phyloP scores from a whole-genome alignment of 495 filamentous ascomycete species.

The Penicillium coprophilum region DNA sequence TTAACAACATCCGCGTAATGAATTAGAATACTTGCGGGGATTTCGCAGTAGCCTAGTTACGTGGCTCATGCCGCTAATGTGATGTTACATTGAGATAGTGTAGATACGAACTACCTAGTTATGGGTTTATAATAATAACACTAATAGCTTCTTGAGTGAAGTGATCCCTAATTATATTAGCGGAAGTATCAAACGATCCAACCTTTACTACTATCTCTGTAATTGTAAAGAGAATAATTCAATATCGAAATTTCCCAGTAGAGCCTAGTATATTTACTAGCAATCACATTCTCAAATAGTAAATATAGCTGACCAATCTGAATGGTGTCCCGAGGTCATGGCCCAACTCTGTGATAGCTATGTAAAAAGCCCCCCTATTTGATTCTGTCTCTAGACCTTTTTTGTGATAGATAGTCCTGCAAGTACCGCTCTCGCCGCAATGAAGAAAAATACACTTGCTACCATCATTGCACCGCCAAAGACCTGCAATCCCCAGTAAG shows the following conservation, averaged over 20 bases:
- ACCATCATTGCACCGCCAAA: constrained; percentile 19
- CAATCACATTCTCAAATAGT: neutral
- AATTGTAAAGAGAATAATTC: neutral
- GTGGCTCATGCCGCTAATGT: neutral
- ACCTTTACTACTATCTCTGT: too few species aligned
- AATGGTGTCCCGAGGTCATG: constrained; percentile 2
- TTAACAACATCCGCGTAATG: neutral
- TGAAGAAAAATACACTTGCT: constrained; percentile 14
- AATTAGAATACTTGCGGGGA: neutral
- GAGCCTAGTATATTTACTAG: neutral
- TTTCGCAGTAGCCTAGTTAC: neutral
- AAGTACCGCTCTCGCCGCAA: constrained; percentile 6
- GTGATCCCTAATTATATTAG: neutral
- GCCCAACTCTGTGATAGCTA: constrained; percentile 3
- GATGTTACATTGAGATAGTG: constrained; percentile 1
- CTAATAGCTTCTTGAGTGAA: neutral
- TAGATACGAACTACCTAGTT: neutral
- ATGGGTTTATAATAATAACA: neutral
- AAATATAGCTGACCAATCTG: neutral
- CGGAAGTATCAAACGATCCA: too few species aligned
- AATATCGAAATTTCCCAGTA: too few species aligned
- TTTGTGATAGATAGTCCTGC: constrained; percentile 2
- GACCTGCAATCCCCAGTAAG: constrained; percentile 18
- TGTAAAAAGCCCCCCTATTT: neutral
- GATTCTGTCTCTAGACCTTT: constrained; percentile 3